These are phyloP conservation scores for Clarireedia paspali DNA, from an alignment of 2,329 filamentous ascomycete genomes.

Conservation along the genomic window DNA sequence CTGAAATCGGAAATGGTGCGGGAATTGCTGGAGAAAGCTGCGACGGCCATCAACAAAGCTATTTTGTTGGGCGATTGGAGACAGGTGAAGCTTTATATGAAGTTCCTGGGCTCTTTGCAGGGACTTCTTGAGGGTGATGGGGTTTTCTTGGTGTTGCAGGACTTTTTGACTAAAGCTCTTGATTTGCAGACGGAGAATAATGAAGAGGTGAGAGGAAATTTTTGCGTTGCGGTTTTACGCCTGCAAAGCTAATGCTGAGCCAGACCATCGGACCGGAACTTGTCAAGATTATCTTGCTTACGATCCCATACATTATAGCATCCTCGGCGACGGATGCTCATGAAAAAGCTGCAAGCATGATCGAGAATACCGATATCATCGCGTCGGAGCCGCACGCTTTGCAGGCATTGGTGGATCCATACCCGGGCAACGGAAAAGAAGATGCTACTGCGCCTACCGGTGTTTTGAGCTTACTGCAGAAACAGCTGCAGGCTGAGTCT, in stretches of 20 bases:
- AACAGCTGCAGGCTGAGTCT: constrained; percentile 74
- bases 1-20: constrained; percentile 67
- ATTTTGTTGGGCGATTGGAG: constrained; percentile 75
- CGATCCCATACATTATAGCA: constrained; percentile 82
- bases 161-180: constrained; percentile 85
- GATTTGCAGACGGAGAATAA: constrained; percentile 88
- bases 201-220: constrained; percentile 64
- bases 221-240: neutral
- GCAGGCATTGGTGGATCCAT: constrained; percentile 81
- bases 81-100: constrained; percentile 81
- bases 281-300: constrained; percentile 92
- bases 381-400: constrained; percentile 80
- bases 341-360: constrained; percentile 66
- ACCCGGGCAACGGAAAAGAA: constrained; percentile 55
- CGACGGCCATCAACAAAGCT: constrained; percentile 54
- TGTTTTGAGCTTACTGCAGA: constrained; percentile 74
- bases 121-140: constrained; percentile 75
- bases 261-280: constrained; percentile 72
- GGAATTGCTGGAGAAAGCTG: constrained; percentile 59
- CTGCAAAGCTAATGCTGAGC: constrained; percentile 7
- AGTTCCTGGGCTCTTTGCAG: constrained; percentile 84
- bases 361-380: constrained; percentile 94
- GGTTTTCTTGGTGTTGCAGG: constrained; percentile 75
- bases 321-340: constrained; percentile 63
- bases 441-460: constrained; percentile 60